These are phyloP conservation scores for Sarocladium brachiariae DNA, from an alignment of 2,329 filamentous ascomycete genomes.

Conservation along the genomic window DNA sequence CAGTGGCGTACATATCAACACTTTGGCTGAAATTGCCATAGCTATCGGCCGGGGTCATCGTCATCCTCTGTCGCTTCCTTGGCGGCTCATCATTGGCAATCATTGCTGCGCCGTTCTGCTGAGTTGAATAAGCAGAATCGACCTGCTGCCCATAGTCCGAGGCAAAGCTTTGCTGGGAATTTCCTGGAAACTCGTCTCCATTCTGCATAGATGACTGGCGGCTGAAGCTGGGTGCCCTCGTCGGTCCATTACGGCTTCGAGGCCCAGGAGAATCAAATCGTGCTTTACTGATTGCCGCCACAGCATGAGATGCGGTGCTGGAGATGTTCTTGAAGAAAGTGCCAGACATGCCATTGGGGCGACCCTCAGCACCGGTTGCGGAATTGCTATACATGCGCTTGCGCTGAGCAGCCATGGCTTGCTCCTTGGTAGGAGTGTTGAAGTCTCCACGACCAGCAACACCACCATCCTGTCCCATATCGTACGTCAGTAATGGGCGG, in stretches of 20 bases:
- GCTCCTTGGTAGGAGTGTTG: conserved; percentile 96
- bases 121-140: conserved; percentile 65
- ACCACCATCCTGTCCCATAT: conserved; percentile 70
- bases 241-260: conserved; percentile 55
- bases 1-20: conserved; percentile 35
- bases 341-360: conserved; percentile 61
- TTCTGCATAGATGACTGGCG: conserved; percentile 67
- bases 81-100: conserved; percentile 65
- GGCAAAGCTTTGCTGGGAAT: conserved; percentile 77
- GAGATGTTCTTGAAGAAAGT: conserved; percentile 99
- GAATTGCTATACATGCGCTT: conserved; percentile 86
- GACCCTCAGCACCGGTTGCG: conserved; percentile 48
- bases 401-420: conserved; percentile 91
- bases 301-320: conserved; percentile 82
- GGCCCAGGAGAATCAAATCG: conserved; percentile 82
- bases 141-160: conserved; percentile 69
- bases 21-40: conserved; percentile 38
- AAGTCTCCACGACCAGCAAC: conserved; percentile 66
- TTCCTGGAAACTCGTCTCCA: conserved; percentile 58
- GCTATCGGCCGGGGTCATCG: conserved; percentile 48
- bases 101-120: conserved; percentile 30
- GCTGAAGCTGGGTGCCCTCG: conserved; percentile 62
- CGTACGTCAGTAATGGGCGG: conserved; percentile 69
- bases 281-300: conserved; percentile 94
- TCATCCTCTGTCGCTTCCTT: conserved; percentile 64